These are phyloP conservation scores for Amanita exitialis DNA, from an alignment of 768 basidiomycete genomes.

Conservation along the genomic window DNA sequence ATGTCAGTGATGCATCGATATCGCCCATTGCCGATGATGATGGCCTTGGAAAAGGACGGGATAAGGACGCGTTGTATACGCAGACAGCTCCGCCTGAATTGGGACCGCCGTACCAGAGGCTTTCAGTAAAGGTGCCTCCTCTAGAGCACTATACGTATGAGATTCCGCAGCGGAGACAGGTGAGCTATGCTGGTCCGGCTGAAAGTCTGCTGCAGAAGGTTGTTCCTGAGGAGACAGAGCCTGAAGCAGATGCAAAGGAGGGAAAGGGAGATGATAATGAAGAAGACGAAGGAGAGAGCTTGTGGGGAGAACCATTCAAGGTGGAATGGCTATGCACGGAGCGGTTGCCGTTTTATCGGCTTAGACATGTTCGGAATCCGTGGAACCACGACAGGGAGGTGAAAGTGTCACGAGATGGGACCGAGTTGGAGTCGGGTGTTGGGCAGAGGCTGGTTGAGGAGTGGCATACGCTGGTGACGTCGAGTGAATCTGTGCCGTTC, in stretches of 20 bases:
- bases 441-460: conserved; percentile 61
- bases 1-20: neutral
- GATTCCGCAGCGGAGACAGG: neutral
- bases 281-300: conserved; percentile 13
- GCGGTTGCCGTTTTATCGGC: conserved; percentile 64
- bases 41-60: neutral
- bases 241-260: neutral
- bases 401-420: conserved; percentile 83
- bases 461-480: conserved; percentile 32
- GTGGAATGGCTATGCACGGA: conserved; percentile 75
- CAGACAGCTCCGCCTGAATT: conserved; percentile 48
- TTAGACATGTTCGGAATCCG: conserved; percentile 76
- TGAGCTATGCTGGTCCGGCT: neutral
- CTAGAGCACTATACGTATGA: neutral
- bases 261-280: conserved; percentile 19
- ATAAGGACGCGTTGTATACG: conserved; percentile 4
- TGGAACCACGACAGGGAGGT: conserved; percentile 86
- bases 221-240: neutral
- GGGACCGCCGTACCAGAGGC: conserved; percentile 22
- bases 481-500: neutral
- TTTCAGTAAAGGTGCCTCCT: conserved; percentile 12
- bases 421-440: conserved; percentile 78
- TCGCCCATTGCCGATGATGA: neutral
- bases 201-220: neutral
- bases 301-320: conserved; percentile 74